Percentiles rank a stretch among this genome's conserved stretches.
Conservation (phyloP, 345 rosid genomes). For the Arabis hirsuta region DNA sequence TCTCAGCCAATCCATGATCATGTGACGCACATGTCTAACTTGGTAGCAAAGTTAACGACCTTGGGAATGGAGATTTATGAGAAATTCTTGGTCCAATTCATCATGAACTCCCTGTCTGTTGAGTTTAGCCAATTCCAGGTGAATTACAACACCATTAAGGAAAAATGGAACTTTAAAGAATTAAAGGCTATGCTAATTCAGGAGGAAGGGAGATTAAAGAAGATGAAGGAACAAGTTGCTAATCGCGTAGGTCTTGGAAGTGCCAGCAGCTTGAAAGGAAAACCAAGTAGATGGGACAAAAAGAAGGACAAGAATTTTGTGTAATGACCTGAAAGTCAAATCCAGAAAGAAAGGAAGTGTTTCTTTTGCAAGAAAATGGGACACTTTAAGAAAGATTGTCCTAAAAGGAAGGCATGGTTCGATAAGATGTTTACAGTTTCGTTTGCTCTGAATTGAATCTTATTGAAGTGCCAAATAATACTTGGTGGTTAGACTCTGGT, state of each 20-base stretch:
- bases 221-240: background rate
- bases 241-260: too few relatives aligned
- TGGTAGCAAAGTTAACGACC: conserved; percentile 2
- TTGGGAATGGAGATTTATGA: background rate
- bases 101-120: background rate
- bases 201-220: background rate
- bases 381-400: too few relatives aligned
- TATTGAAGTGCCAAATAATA: background rate
- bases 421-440: too few relatives aligned
- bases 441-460: too few relatives aligned
- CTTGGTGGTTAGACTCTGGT: conserved; percentile 20
- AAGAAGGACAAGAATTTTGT: too few relatives aligned
- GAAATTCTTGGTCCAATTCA: background rate
- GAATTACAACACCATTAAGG: background rate
- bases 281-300: too few relatives aligned
- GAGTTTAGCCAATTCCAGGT: background rate
- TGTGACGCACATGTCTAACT: conserved; percentile 10
- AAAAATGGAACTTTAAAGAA: background rate
- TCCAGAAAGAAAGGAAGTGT: too few relatives aligned
- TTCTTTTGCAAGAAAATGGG: too few relatives aligned
- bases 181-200: background rate
- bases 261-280: too few relatives aligned
- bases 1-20: background rate
- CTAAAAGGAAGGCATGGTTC: too few relatives aligned
- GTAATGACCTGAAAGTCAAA: too few relatives aligned